Evolutionary conservation across 805 yeast genomes (phyloP), one percentile per base, ranked within the genome.

Genomic region (Candida chauliodis): DNA sequence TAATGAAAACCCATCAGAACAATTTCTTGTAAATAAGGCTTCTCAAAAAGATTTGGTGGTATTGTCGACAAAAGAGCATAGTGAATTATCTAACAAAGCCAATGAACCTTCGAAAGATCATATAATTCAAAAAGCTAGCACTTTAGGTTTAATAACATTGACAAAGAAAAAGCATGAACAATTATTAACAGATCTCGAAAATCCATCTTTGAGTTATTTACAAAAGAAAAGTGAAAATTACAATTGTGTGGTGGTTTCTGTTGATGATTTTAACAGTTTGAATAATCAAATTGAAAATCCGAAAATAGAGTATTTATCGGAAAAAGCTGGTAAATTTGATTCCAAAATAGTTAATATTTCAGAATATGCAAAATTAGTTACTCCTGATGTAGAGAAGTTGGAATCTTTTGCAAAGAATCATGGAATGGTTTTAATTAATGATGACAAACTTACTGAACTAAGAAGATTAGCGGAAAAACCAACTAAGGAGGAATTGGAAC

Each of bases 51-150:
- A 21, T 8, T 29, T 15, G 39, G 44, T 47, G 2, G 37, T 50
- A 3, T 34, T 58, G 4, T 34, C 47, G 8, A 20, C 34, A 5
- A 29, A 18, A 16, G 51, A 52, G 14, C 45, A 46, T 17, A 31
- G 36, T 15, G 41, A 45, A 15, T 41, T 53, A 22, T 44, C 37
- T 4, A 38, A 37, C 16, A 36, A 51, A 13, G 30, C 34, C 8
- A 33, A 43, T 18, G 38, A 42, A 29, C 46, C 50, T 18, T 30
- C 45, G 2, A 36, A 52, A n/a, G 65, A 56, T 8, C 53, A 56
- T 22, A 39, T 56, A 4, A 48, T 41, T 26, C 46, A 45, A 11
- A 55, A 54, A 28, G 54, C 56, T 6, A 39, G 25, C 4, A 30
- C 33, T 9, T 40, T 45, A 23, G 47, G 44, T 9, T 39, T 24